Conservation (phyloP, 305 asterid genomes). For the Solanum hybrid region DNA sequence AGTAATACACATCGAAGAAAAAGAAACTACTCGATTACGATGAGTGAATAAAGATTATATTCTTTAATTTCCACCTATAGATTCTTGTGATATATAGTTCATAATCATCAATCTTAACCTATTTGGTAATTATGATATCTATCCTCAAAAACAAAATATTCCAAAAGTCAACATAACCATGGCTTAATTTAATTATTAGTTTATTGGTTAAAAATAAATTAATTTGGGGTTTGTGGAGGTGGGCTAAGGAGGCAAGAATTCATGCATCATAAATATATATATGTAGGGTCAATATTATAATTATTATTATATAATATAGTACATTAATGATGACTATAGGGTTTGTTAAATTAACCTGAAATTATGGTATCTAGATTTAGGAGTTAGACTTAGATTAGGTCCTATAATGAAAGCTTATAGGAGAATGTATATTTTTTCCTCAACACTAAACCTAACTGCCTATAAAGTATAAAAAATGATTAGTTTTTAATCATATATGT, state of each 20-base stretch:
- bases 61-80: not conserved
- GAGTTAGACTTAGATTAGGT: constrained; percentile 16
- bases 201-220: not conserved
- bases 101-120: not conserved
- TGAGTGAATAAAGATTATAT: not conserved
- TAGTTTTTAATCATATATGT: not conserved
- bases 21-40: not conserved
- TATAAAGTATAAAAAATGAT: not conserved
- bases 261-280: constrained; percentile 15
- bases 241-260: constrained; percentile 8
- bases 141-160: not conserved
- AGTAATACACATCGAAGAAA: not conserved
- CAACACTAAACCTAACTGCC: not conserved
- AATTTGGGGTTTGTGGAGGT: not conserved
- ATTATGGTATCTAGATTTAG: constrained; percentile 24
- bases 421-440: not conserved
- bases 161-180: not conserved
- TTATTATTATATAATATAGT: not conserved
- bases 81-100: not conserved
- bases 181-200: not conserved
- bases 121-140: not conserved
- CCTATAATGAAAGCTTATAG: constrained; percentile 15
- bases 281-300: constrained; percentile 22
- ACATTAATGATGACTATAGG: not conserved
- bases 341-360: constrained; percentile 17